A percentile compares a stretch with the other conserved stretches of the same genome.
Conservation (phyloP, 1,284 basidiomycete species). For the Puccinia coronata region DNA sequence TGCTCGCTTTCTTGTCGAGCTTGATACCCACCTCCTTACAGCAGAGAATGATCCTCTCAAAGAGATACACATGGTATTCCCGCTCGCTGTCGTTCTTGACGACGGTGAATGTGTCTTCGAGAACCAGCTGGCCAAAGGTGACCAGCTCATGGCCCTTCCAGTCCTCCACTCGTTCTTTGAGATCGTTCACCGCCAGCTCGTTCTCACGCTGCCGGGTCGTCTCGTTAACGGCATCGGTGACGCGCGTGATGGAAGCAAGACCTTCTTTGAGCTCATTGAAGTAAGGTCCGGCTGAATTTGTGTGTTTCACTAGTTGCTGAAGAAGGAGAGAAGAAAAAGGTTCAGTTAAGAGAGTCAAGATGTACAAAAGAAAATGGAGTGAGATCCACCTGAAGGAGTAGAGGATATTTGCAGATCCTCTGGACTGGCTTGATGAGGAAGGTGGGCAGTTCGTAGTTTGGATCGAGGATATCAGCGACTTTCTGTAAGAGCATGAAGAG, state of each 20-base stretch:
- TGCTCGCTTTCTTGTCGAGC: constrained; percentile 40
- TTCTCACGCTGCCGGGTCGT: constrained; percentile 81
- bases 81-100: constrained; percentile 94
- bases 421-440: constrained; percentile 78
- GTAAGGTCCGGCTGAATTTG: constrained; percentile 66
- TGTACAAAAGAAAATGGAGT: constrained; percentile 28
- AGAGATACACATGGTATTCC: constrained; percentile 98
- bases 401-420: constrained; percentile 74
- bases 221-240: constrained; percentile 95
- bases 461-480: constrained; percentile 58
- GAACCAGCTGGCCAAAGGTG: constrained; percentile 86
- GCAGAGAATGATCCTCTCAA: constrained; percentile 97
- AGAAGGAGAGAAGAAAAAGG: constrained; percentile 37
- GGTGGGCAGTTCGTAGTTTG: constrained; percentile 73
- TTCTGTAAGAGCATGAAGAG: constrained; percentile 48
- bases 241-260: constrained; percentile 81
- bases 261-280: constrained; percentile 81
- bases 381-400: constrained; percentile 66
- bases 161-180: constrained; percentile 89
- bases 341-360: constrained; percentile 49
- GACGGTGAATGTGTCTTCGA: constrained; percentile 93
- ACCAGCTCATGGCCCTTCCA: constrained; percentile 98
- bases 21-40: constrained; percentile 75
- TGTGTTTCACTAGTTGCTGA: constrained; percentile 28
- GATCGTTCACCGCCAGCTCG: constrained; percentile 78